Percentiles rank a stretch among this genome's conserved stretches.
Conservation (phyloP, 2,329 filamentous ascomycete genomes). For the Aspergillus japonicus region DNA sequence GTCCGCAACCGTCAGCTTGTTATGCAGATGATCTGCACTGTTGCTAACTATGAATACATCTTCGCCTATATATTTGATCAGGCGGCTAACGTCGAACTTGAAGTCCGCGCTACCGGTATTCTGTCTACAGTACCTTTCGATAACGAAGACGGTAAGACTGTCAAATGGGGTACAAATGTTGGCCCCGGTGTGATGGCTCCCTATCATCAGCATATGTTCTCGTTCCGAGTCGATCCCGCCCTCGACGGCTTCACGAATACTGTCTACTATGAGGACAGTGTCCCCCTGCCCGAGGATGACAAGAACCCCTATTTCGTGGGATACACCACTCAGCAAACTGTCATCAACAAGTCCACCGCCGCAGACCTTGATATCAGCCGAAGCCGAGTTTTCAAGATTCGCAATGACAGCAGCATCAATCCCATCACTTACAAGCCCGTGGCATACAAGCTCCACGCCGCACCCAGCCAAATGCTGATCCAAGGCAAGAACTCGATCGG, state of each 20-base stretch:
- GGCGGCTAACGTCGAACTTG: constrained; percentile 65
- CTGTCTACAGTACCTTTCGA: constrained; percentile 67
- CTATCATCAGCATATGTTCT: constrained; percentile 78
- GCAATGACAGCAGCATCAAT: constrained; percentile 54
- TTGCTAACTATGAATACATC: constrained; percentile 73
- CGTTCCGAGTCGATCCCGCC: constrained; percentile 62
- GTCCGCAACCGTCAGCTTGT: constrained; percentile 65
- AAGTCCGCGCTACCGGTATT: constrained; percentile 68
- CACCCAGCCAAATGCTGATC: constrained; percentile 59
- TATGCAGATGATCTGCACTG: constrained; percentile 68
- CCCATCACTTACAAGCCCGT: constrained; percentile 55
- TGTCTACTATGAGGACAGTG: constrained; percentile 58
- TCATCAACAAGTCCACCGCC: constrained; percentile 48
- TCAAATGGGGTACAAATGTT: constrained; percentile 67
- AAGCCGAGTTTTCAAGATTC: constrained; percentile 59
- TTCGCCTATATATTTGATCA: constrained; percentile 71
- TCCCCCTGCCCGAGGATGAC: constrained; percentile 58
- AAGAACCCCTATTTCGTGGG: constrained; percentile 53
- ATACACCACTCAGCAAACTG: constrained; percentile 51
- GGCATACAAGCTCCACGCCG: constrained; percentile 56
- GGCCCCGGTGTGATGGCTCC: constrained; percentile 67
- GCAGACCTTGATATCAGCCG: constrained; percentile 49
- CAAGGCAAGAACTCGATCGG: constrained; percentile 51
- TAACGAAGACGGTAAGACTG: constrained; percentile 56
- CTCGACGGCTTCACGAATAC: constrained; percentile 58